A percentile compares a stretch with the other conserved stretches of the same genome.
Evolutionary conservation across 129 eudicot species (phyloP).

Genomic region (Mikania micrantha): DNA sequence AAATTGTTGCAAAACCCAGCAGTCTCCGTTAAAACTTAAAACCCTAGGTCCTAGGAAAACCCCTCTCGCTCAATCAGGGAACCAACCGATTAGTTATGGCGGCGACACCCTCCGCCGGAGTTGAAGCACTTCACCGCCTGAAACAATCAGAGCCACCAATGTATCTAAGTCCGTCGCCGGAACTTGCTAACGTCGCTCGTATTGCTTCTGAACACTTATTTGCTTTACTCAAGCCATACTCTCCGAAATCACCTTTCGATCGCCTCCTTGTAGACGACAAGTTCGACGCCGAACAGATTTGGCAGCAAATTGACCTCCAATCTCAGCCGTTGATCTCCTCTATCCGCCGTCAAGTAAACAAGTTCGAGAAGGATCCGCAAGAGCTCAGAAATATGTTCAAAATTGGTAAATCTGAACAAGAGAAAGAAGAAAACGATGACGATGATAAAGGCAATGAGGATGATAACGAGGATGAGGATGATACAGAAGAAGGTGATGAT

Average conservation of each 20-base stretch:
- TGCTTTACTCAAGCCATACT: slow-evolving; percentile 48
- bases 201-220: slow-evolving; percentile 55
- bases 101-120: slow-evolving; percentile 36
- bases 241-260: slow-evolving; percentile 60
- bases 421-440: slow-evolving; percentile 11
- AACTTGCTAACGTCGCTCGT: slow-evolving; percentile 61
- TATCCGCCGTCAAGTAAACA: slow-evolving; percentile 46
- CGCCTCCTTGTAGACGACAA: slow-evolving; percentile 53
- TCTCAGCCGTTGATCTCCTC: slow-evolving; percentile 55
- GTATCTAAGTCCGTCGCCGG: slow-evolving; percentile 53
- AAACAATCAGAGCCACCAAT: slow-evolving; percentile 61
- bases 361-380: slow-evolving; percentile 53
- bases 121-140: slow-evolving; percentile 58
- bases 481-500: slow-evolving; percentile 27
- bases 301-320: slow-evolving; percentile 94
- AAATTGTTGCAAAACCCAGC: too few species aligned
- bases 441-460: slow-evolving; percentile 24
- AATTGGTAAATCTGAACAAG: slow-evolving; percentile 1
- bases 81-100: slow-evolving; percentile 22
- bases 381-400: slow-evolving; percentile 26
- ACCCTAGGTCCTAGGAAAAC: background rate
- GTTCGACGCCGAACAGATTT: slow-evolving; percentile 88
- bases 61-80: too few species aligned
- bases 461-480: slow-evolving; percentile 34
- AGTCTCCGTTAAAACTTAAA: background rate